phyloP scores from a whole-genome alignment of 108 stramenopile genomes.

The Skeletonema costatum region DNA sequence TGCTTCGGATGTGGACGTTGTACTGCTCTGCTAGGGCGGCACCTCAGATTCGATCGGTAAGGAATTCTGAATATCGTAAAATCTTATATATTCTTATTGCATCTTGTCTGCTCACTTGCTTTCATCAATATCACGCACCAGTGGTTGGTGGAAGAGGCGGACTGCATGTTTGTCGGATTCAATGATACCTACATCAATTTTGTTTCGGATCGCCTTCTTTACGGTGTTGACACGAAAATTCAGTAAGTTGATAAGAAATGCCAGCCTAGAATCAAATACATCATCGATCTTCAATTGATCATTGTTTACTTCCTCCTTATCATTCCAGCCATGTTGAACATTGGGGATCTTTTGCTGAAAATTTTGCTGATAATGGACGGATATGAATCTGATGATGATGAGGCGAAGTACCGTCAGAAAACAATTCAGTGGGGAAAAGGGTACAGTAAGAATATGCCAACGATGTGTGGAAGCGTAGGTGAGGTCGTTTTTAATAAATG shows the following conservation, averaged over 20 bases:
- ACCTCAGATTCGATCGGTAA: conserved; percentile 29
- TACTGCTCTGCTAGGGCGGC: conserved; percentile 24
- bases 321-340: too few species aligned
- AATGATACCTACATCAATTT: conserved; percentile 12
- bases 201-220: not conserved
- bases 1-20: conserved; percentile 26
- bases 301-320: too few species aligned
- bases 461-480: conserved; percentile 3
- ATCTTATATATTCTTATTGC: not conserved
- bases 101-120: not conserved
- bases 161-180: conserved; percentile 16
- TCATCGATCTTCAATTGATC: too few species aligned
- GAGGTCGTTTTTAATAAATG: not conserved
- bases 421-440: conserved; percentile 7
- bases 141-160: conserved; percentile 21
- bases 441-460: conserved; percentile 2
- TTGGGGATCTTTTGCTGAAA: not conserved
- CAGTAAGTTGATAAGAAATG: not conserved
- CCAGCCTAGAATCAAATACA: too few species aligned
- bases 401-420: not conserved
- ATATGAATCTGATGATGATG: too few species aligned
- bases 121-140: not conserved
- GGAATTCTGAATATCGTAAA: not conserved
- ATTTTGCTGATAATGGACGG: not conserved
- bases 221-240: conserved; percentile 18